Evolutionary conservation across 352 stramenopile species (phyloP).

Genomic region (Blastocystis sp.): DNA sequence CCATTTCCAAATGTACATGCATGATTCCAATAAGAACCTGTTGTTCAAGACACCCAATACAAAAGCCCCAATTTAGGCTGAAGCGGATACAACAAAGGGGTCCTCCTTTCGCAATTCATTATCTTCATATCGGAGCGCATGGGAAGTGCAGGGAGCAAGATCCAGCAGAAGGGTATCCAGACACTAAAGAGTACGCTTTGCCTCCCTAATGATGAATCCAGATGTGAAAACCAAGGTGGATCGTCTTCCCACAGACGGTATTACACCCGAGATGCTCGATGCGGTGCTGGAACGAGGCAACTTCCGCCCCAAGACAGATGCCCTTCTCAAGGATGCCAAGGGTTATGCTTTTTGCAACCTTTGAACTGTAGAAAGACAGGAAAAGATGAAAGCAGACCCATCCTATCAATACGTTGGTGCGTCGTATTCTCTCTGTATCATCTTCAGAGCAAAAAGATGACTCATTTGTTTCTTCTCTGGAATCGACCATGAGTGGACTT

Average conservation of each 20-base stretch:
- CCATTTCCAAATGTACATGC: too few relatives aligned
- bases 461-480: background rate
- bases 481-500: background rate
- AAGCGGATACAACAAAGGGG: too few relatives aligned
- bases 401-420: background rate
- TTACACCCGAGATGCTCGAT: slow-evolving; percentile 16
- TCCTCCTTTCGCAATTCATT: too few relatives aligned
- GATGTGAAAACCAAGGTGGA: slow-evolving; percentile 24
- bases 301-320: slow-evolving; percentile 35
- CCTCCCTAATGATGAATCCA: background rate
- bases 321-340: background rate
- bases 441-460: slow-evolving; percentile 18
- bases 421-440: background rate
- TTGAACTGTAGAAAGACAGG: background rate
- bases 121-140: too few relatives aligned
- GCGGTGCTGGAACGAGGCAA: background rate
- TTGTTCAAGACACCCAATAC: too few relatives aligned
- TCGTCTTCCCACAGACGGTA: background rate
- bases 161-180: background rate
- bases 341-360: background rate
- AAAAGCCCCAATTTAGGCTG: too few relatives aligned
- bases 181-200: background rate
- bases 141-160: background rate
- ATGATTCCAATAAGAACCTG: too few relatives aligned
- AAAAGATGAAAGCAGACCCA: background rate